Evolutionary conservation across 257 asterid genomes (phyloP), one percentile per base, ranked within the genome.

Genomic region (Gentiana macrophylla): DNA sequence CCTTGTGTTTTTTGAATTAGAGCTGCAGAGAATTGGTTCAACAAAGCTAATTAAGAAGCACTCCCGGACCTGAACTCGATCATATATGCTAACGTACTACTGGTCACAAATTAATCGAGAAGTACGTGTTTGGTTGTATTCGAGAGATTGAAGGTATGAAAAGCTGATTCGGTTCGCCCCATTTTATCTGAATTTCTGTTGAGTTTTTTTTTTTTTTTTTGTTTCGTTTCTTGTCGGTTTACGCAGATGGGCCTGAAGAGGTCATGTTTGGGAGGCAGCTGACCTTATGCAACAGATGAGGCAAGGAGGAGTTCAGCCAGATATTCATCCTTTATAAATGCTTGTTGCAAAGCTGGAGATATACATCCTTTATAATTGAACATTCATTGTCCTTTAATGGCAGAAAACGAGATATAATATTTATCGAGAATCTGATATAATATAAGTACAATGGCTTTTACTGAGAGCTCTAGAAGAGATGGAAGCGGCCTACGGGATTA

Each of bases 231-330:
- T 44, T 34, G 62, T 60, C 59, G 44, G 58, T 52, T 48, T 35
- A 34, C 70, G 70, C 79, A 91, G 98, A 68, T 91, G 98, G 98
- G 96, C 97, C 57, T 88, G 97, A 33, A 79, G 98, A 70, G 98
- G 98, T 61, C 97, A 91, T 69, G 95, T 83, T 64, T 91, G 98
- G 98, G 98, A 91, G 79, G 97, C 98, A 62, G 90, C 97, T 49
- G 98, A 91, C 68, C 58, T 91, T 72, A 85, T 91, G 95, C 98
- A 91, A 76, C 98, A 87, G 66, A 91, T 91, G 98, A 83, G 94
- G 65, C 75, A 79, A 75, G 95, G 77, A 65, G 86, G 90, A 49
- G 97, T 88, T 51, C 82, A 73, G 64, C 98, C 98, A 1, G 98
- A 91, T 72, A 87, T 91, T 74, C 98, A 79, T 68, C 98, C 52